These are phyloP conservation scores for Lignosus rhinocerotis DNA, from an alignment of 1,284 basidiomycete species.

Conservation along the genomic window DNA sequence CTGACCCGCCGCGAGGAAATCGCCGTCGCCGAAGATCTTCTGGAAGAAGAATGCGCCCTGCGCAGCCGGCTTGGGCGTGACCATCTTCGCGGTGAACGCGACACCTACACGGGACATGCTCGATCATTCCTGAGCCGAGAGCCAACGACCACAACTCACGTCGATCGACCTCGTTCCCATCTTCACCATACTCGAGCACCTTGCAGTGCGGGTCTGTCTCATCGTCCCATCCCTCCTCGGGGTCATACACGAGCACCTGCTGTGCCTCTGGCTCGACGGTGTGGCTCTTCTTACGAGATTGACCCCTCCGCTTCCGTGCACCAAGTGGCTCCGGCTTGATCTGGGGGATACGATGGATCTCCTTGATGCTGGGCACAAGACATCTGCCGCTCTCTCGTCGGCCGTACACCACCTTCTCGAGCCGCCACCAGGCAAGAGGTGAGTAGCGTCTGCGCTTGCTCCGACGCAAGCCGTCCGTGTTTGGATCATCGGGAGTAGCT, in stretches of 20 bases:
- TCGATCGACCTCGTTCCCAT: conserved; percentile 57
- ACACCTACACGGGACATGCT: conserved; percentile 50
- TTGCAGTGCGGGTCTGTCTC: conserved; percentile 68
- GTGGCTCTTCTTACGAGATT: conserved; percentile 42
- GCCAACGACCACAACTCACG: conserved; percentile 51
- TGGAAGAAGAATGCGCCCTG: conserved; percentile 82
- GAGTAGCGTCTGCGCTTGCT: conserved; percentile 70
- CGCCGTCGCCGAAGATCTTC: conserved; percentile 93
- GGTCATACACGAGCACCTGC: conserved; percentile 42
- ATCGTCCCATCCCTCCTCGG: conserved; percentile 89
- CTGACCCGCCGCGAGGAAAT: conserved; percentile 90
- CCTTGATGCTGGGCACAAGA: conserved; percentile 79
- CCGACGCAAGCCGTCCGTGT: conserved; percentile 66
- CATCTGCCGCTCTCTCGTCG: conserved; percentile 53
- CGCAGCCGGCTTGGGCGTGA: conserved; percentile 58
- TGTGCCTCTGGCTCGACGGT: conserved; percentile 37
- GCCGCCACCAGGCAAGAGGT: conserved; percentile 93
- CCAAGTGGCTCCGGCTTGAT: conserved; percentile 60
- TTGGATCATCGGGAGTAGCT: conserved; percentile 25
- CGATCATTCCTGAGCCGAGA: neutral
- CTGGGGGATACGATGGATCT: conserved; percentile 79
- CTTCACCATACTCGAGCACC: conserved; percentile 68
- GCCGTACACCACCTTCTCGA: conserved; percentile 85
- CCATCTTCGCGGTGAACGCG: conserved; percentile 70
- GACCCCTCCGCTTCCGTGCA: conserved; percentile 43